Conservation (phyloP, 495 filamentous ascomycete genomes). For the Talaromyces borbonicus region DNA sequence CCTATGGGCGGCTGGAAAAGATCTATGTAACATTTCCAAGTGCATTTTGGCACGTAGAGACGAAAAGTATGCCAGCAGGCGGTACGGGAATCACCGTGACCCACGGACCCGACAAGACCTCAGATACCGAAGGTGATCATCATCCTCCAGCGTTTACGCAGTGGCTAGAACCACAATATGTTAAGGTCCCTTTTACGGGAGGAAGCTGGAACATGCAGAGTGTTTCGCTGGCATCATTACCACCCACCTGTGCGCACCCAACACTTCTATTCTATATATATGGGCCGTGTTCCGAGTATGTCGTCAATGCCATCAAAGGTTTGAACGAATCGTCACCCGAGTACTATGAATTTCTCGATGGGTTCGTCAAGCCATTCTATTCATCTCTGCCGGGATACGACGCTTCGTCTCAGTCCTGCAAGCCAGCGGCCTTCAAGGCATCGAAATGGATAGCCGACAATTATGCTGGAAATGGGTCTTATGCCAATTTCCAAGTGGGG, state of each 20-base stretch:
- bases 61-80: background rate
- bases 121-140: conserved; percentile 2
- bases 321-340: conserved; percentile 17
- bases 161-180: conserved; percentile 48
- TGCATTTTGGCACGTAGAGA: conserved; percentile 46
- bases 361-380: conserved; percentile 54
- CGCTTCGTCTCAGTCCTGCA: conserved; percentile 41
- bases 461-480: conserved; percentile 81
- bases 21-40: conserved; percentile 78
- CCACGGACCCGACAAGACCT: conserved; percentile 1
- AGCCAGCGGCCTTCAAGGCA: conserved; percentile 50
- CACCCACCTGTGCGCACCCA: conserved; percentile 52
- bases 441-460: conserved; percentile 79
- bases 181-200: conserved; percentile 54
- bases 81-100: conserved; percentile 5
- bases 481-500: conserved; percentile 80
- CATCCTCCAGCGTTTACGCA: conserved; percentile 23
- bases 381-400: conserved; percentile 61
- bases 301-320: conserved; percentile 33
- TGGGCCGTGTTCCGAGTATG: conserved; percentile 46
- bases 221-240: conserved; percentile 66
- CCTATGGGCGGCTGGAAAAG: conserved; percentile 87
- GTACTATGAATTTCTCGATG: conserved; percentile 24
- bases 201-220: conserved; percentile 70
- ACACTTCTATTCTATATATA: conserved; percentile 91